Percentiles rank a stretch among this genome's conserved stretches.
These are phyloP conservation scores for Suillus decipiens DNA, from an alignment of 768 basidiomycete genomes.

Conservation along the genomic window DNA sequence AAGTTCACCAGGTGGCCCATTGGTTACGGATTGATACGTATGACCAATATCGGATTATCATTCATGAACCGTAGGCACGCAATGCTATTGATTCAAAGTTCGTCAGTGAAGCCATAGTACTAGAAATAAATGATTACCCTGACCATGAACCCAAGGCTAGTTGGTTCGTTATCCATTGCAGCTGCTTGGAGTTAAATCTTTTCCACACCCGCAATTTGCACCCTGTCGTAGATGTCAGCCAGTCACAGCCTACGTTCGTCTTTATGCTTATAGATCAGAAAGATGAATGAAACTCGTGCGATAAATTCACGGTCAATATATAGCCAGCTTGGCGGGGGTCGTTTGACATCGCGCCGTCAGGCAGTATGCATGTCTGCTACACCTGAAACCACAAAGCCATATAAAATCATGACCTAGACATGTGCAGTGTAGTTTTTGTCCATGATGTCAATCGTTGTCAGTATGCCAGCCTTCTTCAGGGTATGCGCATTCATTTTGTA, in stretches of 20 bases:
- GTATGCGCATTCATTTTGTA: slow-evolving; percentile 38
- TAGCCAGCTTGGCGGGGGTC: slow-evolving; percentile 71
- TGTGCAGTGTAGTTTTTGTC: slow-evolving; percentile 53
- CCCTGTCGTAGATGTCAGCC: not conserved
- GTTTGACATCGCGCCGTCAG: slow-evolving; percentile 79
- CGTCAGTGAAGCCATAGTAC: not conserved
- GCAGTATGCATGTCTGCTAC: slow-evolving; percentile 80
- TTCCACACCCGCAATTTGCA: not conserved
- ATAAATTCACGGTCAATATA: slow-evolving; percentile 33
- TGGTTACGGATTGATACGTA: not conserved
- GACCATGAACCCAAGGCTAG: not conserved
- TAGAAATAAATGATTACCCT: not conserved
- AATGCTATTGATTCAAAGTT: not conserved
- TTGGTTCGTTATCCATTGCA: not conserved
- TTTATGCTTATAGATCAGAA: slow-evolving; percentile 15
- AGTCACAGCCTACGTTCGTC: slow-evolving; percentile 43
- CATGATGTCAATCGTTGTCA: slow-evolving; percentile 53
- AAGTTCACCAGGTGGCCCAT: not conserved
- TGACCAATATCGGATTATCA: not conserved
- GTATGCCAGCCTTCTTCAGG: slow-evolving; percentile 27
- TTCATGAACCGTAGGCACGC: not conserved
- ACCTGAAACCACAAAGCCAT: slow-evolving; percentile 68
- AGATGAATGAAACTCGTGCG: not conserved
- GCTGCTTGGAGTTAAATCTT: not conserved
- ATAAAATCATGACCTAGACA: slow-evolving; percentile 63